Evolutionary conservation across 768 basidiomycete genomes (phyloP).

Genomic region (Hysterangium stoloniferum): DNA sequence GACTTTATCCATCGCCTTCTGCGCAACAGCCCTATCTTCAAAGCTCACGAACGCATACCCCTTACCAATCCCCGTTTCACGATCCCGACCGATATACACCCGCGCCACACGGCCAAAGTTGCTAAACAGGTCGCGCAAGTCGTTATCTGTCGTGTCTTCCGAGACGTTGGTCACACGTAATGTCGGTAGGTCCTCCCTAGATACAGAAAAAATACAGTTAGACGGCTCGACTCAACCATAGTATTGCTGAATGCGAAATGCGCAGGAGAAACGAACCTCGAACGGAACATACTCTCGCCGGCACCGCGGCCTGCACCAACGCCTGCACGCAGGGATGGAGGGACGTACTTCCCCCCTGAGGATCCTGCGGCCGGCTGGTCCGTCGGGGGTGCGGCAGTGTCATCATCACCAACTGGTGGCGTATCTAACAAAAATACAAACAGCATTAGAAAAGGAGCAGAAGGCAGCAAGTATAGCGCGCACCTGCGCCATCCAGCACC

Average conservation of each 20-base stretch:
- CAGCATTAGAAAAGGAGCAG: not conserved
- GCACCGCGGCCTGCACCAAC: slow-evolving; percentile 46
- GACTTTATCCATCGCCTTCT: slow-evolving; percentile 86
- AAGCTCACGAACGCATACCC: slow-evolving; percentile 98
- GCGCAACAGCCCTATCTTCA: slow-evolving; percentile 70
- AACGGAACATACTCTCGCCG: slow-evolving; percentile 66
- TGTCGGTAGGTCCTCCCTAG: slow-evolving; percentile 88
- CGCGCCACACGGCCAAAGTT: slow-evolving; percentile 78
- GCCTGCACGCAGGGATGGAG: slow-evolving; percentile 79
- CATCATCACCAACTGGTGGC: slow-evolving; percentile 29
- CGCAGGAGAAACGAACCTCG: slow-evolving; percentile 14
- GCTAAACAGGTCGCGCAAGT: slow-evolving; percentile 87
- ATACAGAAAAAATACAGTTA: too few relatives aligned
- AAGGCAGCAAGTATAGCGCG: slow-evolving; percentile 14
- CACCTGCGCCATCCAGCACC: slow-evolving; percentile 56
- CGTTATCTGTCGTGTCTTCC: slow-evolving; percentile 90
- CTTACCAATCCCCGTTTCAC: slow-evolving; percentile 91
- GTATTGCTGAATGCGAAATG: slow-evolving; percentile 38
- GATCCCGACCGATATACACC: slow-evolving; percentile 91
- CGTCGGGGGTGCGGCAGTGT: slow-evolving; percentile 31
- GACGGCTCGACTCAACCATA: too few relatives aligned
- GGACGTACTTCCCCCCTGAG: slow-evolving; percentile 79
- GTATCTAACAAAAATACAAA: slow-evolving; percentile 24
- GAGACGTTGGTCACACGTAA: slow-evolving; percentile 96
- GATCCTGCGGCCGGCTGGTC: slow-evolving; percentile 25